phyloP scores from a whole-genome alignment of 2,329 filamentous ascomycete genomes.

The Sphaerulina populicola region DNA sequence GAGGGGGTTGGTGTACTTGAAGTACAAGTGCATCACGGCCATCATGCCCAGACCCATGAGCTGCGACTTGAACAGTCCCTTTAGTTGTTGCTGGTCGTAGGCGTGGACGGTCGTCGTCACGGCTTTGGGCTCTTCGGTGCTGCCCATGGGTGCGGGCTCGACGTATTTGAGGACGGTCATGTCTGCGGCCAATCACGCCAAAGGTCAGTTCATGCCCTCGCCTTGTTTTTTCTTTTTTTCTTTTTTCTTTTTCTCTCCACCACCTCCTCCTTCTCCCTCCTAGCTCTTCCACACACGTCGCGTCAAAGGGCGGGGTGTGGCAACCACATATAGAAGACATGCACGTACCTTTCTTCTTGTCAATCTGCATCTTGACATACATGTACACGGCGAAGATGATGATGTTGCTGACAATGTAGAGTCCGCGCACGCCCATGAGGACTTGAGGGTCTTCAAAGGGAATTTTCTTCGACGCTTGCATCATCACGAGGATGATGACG shows the following conservation, averaged over 20 bases:
- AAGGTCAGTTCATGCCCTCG: background rate
- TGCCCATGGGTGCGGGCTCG: slow-evolving; percentile 88
- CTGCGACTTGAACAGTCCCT: slow-evolving; percentile 77
- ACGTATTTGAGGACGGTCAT: slow-evolving; percentile 98
- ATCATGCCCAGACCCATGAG: slow-evolving; percentile 97
- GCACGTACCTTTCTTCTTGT: slow-evolving; percentile 81
- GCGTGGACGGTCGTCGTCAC: slow-evolving; percentile 94
- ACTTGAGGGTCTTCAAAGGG: slow-evolving; percentile 83
- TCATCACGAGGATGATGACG: slow-evolving; percentile 91
- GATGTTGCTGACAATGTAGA: slow-evolving; percentile 65
- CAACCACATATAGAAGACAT: too few species aligned
- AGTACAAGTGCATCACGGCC: slow-evolving; percentile 96
- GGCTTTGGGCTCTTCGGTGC: slow-evolving; percentile 86
- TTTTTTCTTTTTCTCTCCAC: too few species aligned
- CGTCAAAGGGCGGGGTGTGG: too few species aligned
- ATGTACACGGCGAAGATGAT: slow-evolving; percentile 79
- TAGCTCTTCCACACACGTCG: too few species aligned
- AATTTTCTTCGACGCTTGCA: slow-evolving; percentile 94
- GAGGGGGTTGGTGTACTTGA: slow-evolving; percentile 99
- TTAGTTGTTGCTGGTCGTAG: slow-evolving; percentile 83
- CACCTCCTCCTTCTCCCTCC: too few species aligned
- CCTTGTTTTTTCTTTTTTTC: background rate
- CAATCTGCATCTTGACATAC: slow-evolving; percentile 76
- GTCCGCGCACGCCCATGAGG: slow-evolving; percentile 53
- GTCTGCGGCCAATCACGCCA: slow-evolving; percentile 48